Percentiles rank a stretch among this genome's conserved stretches.
phyloP scores from a whole-genome alignment of 768 basidiomycete genomes.

The Suillus variegatus region DNA sequence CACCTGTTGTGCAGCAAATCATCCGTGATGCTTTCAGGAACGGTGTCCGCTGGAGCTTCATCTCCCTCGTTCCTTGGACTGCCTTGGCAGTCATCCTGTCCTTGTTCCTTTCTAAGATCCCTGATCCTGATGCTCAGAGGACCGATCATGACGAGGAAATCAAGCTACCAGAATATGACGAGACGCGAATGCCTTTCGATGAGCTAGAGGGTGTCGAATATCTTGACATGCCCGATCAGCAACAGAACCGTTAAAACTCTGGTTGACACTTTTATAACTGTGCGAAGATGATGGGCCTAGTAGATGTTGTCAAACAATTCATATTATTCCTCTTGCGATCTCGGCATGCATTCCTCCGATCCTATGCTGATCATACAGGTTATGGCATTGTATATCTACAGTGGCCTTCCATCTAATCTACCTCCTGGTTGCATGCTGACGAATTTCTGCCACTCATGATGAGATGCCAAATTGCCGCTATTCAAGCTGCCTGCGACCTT shows the following conservation, averaged over 20 bases:
- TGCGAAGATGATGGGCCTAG: not conserved
- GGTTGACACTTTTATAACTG: not conserved
- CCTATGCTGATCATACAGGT: not conserved
- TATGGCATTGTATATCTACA: not conserved
- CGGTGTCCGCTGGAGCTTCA: slow-evolving; percentile 45
- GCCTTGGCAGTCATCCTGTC: slow-evolving; percentile 36
- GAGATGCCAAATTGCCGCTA: not conserved
- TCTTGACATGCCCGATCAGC: not conserved
- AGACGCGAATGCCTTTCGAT: not conserved
- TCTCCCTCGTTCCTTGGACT: slow-evolving; percentile 51
- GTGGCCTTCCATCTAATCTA: not conserved
- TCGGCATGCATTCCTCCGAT: not conserved
- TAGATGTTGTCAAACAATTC: not conserved
- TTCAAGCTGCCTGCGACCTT: slow-evolving; percentile 19
- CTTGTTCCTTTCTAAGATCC: slow-evolving; percentile 41
- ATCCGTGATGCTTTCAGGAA: slow-evolving; percentile 43
- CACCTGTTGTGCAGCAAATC: slow-evolving; percentile 33
- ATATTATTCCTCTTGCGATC: not conserved
- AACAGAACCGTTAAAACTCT: not conserved
- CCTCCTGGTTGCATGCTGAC: no score
- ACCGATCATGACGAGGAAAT: not conserved
- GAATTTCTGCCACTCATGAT: not conserved
- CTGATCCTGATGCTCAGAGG: slow-evolving; percentile 23
- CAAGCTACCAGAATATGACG: not conserved
- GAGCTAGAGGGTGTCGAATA: not conserved